These are phyloP conservation scores for Globisporangium spiculum DNA, from an alignment of 352 stramenopile species.

Conservation along the genomic window DNA sequence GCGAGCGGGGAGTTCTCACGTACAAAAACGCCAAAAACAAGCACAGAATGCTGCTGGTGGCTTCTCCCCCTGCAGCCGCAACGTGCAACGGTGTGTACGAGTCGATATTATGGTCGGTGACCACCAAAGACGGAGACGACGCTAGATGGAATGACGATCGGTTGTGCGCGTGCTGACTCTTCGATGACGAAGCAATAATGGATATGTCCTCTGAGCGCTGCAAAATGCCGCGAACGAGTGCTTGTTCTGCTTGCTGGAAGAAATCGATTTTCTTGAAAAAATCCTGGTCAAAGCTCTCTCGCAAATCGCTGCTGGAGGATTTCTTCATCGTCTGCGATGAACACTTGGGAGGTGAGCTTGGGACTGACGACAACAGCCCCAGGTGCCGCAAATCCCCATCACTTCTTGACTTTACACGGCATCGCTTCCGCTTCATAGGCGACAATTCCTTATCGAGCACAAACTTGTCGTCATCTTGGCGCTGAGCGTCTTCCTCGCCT, in stretches of 20 bases:
- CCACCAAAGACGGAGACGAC: conserved; percentile 23
- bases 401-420: conserved; percentile 43
- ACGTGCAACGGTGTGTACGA: conserved; percentile 38
- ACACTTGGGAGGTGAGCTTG: not conserved
- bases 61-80: conserved; percentile 35
- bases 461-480: not conserved
- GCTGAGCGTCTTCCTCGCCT: not conserved
- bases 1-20: conserved; percentile 12
- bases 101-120: conserved; percentile 37
- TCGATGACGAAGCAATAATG: conserved; percentile 1
- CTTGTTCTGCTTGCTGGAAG: conserved; percentile 11
- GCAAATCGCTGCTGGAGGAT: conserved; percentile 2
- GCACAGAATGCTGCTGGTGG: conserved; percentile 33
- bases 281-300: not conserved
- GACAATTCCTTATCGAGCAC: conserved; percentile 3
- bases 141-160: conserved; percentile 31
- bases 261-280: conserved; percentile 8
- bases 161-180: conserved; percentile 4
- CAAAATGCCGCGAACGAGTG: conserved; percentile 12
- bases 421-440: conserved; percentile 22
- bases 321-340: conserved; percentile 5
- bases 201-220: conserved; percentile 4
- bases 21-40: conserved; percentile 44
- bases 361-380: conserved; percentile 8
- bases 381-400: conserved; percentile 45